Evolutionary conservation across 257 asterid genomes (phyloP).

Genomic region (Cordia subcordata): DNA sequence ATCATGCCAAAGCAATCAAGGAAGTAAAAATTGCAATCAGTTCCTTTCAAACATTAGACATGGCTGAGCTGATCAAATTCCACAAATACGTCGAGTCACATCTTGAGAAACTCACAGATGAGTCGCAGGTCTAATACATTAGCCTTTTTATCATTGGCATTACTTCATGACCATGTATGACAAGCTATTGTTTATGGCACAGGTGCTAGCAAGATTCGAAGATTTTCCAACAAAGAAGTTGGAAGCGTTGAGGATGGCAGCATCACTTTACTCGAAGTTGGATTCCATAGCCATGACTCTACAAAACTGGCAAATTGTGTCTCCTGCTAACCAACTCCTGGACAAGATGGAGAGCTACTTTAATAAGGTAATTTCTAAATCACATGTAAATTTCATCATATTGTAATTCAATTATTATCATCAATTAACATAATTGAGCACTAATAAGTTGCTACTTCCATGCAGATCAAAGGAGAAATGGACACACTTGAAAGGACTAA

Average conservation of each 20-base stretch:
- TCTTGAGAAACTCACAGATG: slow-evolving; percentile 30
- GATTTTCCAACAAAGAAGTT: slow-evolving; percentile 76
- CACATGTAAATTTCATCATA: not conserved
- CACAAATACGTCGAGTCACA: slow-evolving; percentile 25
- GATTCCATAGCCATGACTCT: slow-evolving; percentile 44
- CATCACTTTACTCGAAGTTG: slow-evolving; percentile 57
- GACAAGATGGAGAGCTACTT: slow-evolving; percentile 76
- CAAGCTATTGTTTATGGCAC: too few species aligned
- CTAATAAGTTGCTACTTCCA: slow-evolving; percentile 1
- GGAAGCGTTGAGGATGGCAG: slow-evolving; percentile 78
- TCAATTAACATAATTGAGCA: slow-evolving; percentile 1
- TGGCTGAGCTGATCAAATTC: slow-evolving; percentile 25
- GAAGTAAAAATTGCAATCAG: slow-evolving; percentile 20
- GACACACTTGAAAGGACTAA: slow-evolving; percentile 73
- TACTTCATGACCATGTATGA: not conserved
- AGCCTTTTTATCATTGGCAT: not conserved
- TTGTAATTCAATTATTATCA: not conserved
- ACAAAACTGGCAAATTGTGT: slow-evolving; percentile 46
- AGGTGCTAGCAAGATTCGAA: slow-evolving; percentile 88
- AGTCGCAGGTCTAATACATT: slow-evolving; percentile 20
- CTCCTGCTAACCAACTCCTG: slow-evolving; percentile 50
- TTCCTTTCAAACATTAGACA: slow-evolving; percentile 25
- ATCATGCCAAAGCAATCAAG: slow-evolving; percentile 22
- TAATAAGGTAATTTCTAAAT: slow-evolving; percentile 49
- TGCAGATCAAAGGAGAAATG: slow-evolving; percentile 67